Base-by-base conservation (phyloP, 495 filamentous ascomycete species). In the Tuber microsphaerosporum region DNA sequence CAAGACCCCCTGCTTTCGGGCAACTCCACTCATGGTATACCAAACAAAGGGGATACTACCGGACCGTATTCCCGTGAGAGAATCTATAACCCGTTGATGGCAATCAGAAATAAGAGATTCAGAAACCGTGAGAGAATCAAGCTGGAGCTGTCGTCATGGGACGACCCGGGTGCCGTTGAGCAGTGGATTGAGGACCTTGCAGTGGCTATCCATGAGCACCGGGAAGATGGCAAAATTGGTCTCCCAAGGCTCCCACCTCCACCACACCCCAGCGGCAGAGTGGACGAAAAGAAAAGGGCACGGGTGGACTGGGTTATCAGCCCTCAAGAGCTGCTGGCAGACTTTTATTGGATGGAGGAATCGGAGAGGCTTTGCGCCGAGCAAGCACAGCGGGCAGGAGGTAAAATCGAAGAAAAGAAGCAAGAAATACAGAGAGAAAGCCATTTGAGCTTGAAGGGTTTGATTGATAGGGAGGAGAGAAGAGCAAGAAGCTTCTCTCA, bases 271-370 rank as follows among this genome's bases (percentile, higher is more conserved):
- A 74, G 37, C 22, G 74, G 74, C 26, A 44, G 20, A 42, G n/a
- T 46, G n/a, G 75, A 76, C 31, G 81, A 81, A 68, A 73, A 72
- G 44, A 83, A 83, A 42, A 80, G 81, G 26, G 74, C 81, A 69
- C 77, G 81, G 26, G 65, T 83, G 44, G 81, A 82, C 69, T 83
- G 81, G 81, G 77, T 79, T 39, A 73, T 83, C 7, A 72, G 71
- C 9, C 81, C 81, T 1, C 75, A 82, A 44, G 81, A 83, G 48
- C 71, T 83, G 72, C 75, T 82, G 46, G 81, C 81, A 20, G 81
- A 83, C 68, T 83, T 83, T 45, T 83, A 82, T 48, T 83, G 81
- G 81, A 81, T 81, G 31, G 78, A 81, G 61, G 79, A 81, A 41
- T 45, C 19, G 26, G 77, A 79, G 39, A 61, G 70, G 39, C 48